These are phyloP conservation scores for Geosmithia flava DNA, from an alignment of 2,329 filamentous ascomycete species.

Conservation along the genomic window DNA sequence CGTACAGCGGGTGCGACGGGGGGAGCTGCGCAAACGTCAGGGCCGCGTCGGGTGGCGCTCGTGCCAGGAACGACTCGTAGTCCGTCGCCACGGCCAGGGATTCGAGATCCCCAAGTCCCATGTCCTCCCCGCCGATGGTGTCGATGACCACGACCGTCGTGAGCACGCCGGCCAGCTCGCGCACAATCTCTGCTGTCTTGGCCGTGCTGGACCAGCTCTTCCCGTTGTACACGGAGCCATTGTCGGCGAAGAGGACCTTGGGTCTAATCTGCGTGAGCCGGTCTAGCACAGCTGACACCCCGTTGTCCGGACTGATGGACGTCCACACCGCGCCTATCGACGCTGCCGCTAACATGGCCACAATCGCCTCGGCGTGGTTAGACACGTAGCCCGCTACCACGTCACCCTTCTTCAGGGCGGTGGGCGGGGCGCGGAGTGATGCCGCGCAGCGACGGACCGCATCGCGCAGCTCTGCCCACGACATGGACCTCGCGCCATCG, in stretches of 20 bases:
- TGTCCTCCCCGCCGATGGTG: no score
- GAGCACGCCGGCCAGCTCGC: slow-evolving; percentile 33
- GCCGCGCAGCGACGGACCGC: slow-evolving; percentile 62
- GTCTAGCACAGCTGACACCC: slow-evolving; percentile 82
- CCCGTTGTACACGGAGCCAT: slow-evolving; percentile 82
- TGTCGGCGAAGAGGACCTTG: slow-evolving; percentile 73
- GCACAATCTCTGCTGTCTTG: slow-evolving; percentile 70
- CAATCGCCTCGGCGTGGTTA: slow-evolving; percentile 77
- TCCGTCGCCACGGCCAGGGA: background rate
- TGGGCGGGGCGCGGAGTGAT: slow-evolving; percentile 44
- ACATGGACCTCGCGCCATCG: slow-evolving; percentile 31
- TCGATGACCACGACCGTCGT: slow-evolving; percentile 21
- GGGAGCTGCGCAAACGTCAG: slow-evolving; percentile 64
- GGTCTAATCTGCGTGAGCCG: slow-evolving; percentile 77
- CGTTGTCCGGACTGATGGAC: slow-evolving; percentile 82
- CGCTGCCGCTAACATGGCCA: slow-evolving; percentile 77
- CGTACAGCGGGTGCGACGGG: slow-evolving; percentile 82
- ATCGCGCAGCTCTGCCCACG: slow-evolving; percentile 73
- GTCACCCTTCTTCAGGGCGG: slow-evolving; percentile 45
- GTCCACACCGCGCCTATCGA: slow-evolving; percentile 87
- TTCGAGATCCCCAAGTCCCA: no score
- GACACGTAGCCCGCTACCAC: slow-evolving; percentile 68
- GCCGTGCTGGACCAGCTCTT: slow-evolving; percentile 69
- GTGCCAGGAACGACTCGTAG: slow-evolving; percentile 18
- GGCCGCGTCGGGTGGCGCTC: slow-evolving; percentile 23